Evolutionary conservation across 768 basidiomycete genomes (phyloP), one percentile per base, ranked within the genome.

Genomic region (Xerocomellus chrysenteron): DNA sequence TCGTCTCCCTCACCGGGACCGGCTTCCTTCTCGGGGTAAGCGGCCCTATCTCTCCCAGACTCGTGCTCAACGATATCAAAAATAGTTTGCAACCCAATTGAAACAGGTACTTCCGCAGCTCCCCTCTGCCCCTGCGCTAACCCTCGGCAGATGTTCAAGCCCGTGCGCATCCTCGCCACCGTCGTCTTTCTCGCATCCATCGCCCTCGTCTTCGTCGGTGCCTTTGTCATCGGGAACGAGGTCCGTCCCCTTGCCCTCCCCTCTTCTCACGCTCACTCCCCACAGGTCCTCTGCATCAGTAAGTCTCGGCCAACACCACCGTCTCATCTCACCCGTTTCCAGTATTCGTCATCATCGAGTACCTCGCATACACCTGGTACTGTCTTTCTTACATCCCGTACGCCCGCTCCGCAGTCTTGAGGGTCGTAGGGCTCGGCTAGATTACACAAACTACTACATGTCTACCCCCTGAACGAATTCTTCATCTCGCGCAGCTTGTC

Each of bases 301-400:
- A 72, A 52, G 62, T 39, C 62, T 12, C 48, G 14, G 48, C 12
- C n/a, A n/a, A 43, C 33, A 49, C 40, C 2, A 12, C 21, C 13
- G 11, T 35, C 16, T 6, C 28, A 19, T 21, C 42, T 57, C 14
- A 47, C 50, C 2, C 50, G 4, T 21, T 10, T 30, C 13, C 73
- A 92, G 91, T 94, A 55, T 92, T 97, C 70, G 94, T 97, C 56
- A 80, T 96, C 73, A 77, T 97, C 71, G 87, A 95, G 72, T 96
- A 91, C 72, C 78, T 96, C 55, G 94, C 94, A 7, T 96, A 89
- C 73, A 84, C 88, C 21, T 97, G 94, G 93, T 95, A 90, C 70
- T 84, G 82, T 49, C 74, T 90, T 32, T 88, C 87, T 8, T 97
- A 95, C 75, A 92, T 98, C 63, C 94, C 94, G 3, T 96, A 95